Percentiles rank a stretch among this genome's conserved stretches.
Evolutionary conservation across 108 stramenopile species (phyloP).

Genomic region (Schizochytrium sp.): DNA sequence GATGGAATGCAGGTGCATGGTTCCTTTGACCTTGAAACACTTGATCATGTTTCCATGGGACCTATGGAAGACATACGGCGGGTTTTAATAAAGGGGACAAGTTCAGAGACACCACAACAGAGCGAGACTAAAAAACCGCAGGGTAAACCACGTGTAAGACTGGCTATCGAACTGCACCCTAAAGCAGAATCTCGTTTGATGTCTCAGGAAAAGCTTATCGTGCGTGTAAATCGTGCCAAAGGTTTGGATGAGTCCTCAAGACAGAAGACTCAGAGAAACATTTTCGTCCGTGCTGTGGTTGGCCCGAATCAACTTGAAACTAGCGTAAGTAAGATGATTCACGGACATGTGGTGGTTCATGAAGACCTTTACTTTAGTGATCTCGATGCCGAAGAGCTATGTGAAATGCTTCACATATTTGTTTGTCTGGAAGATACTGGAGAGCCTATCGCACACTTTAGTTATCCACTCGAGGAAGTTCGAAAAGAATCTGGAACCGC

Average conservation of each 20-base stretch:
- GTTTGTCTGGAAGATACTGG: slow-evolving; percentile 34
- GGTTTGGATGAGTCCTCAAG: slow-evolving; percentile 13
- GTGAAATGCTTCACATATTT: background rate
- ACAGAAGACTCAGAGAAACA: background rate
- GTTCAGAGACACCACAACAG: background rate
- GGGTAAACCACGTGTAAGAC: background rate
- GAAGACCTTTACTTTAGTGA: slow-evolving; percentile 38
- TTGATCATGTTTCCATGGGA: background rate
- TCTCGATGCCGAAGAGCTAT: slow-evolving; percentile 43
- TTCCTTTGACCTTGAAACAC: background rate
- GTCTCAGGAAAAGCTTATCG: slow-evolving; percentile 34
- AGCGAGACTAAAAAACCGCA: background rate
- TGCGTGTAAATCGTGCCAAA: slow-evolving; percentile 37
- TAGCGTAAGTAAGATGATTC: slow-evolving; percentile 25
- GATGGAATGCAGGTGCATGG: slow-evolving; percentile 45
- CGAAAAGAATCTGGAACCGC: background rate
- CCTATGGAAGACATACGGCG: background rate
- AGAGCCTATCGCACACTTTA: slow-evolving; percentile 51
- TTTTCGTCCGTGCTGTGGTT: slow-evolving; percentile 29
- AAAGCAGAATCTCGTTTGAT: slow-evolving; percentile 25
- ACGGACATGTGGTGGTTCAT: slow-evolving; percentile 31
- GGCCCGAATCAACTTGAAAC: slow-evolving; percentile 39
- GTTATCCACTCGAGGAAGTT: background rate
- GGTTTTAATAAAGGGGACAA: background rate
- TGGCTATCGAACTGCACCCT: slow-evolving; percentile 38